phyloP scores from a whole-genome alignment of 2,329 filamentous ascomycete genomes.

The Hypoxylon sp. region DNA sequence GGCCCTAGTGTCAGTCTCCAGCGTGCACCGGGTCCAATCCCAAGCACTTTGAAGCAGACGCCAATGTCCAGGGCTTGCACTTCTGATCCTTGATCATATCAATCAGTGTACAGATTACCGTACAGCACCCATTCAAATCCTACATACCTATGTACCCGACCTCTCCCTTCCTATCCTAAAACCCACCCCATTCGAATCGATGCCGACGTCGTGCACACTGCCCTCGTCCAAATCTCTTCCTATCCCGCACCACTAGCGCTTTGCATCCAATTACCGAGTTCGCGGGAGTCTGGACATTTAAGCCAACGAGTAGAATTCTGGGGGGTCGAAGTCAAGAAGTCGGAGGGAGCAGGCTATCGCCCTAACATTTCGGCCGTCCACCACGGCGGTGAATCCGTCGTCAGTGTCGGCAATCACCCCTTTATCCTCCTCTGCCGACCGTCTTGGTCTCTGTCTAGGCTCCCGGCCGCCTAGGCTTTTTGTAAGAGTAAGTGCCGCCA shows the following conservation, averaged over 20 bases:
- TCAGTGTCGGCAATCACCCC: slow-evolving; percentile 45
- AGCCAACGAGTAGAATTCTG: slow-evolving; percentile 38
- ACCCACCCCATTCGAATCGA: slow-evolving; percentile 42
- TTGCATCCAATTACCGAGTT: slow-evolving; percentile 37
- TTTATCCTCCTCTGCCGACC: slow-evolving; percentile 44
- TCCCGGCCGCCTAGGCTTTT: slow-evolving; percentile 55
- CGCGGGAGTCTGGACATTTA: slow-evolving; percentile 34
- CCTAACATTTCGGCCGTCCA: slow-evolving; percentile 38
- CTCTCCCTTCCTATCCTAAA: slow-evolving; percentile 39
- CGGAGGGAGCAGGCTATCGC: slow-evolving; percentile 40
- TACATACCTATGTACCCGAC: slow-evolving; percentile 34
- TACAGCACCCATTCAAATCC: slow-evolving; percentile 43
- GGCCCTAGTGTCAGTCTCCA: slow-evolving; percentile 12
- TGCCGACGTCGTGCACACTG: slow-evolving; percentile 41
- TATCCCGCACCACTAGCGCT: slow-evolving; percentile 30
- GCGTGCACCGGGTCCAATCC: slow-evolving; percentile 21
- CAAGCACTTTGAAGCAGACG: slow-evolving; percentile 26
- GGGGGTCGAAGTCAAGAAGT: slow-evolving; percentile 39
- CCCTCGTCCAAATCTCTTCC: slow-evolving; percentile 21
- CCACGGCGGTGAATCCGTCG: slow-evolving; percentile 46
- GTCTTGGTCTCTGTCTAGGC: slow-evolving; percentile 53
- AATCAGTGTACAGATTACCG: slow-evolving; percentile 41
- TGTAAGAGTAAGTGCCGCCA: slow-evolving; percentile 50
- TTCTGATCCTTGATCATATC: slow-evolving; percentile 43
- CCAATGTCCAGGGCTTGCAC: slow-evolving; percentile 21